Evolutionary conservation across 306 rosid genomes (phyloP).

Genomic region (Fragaria vesca): DNA sequence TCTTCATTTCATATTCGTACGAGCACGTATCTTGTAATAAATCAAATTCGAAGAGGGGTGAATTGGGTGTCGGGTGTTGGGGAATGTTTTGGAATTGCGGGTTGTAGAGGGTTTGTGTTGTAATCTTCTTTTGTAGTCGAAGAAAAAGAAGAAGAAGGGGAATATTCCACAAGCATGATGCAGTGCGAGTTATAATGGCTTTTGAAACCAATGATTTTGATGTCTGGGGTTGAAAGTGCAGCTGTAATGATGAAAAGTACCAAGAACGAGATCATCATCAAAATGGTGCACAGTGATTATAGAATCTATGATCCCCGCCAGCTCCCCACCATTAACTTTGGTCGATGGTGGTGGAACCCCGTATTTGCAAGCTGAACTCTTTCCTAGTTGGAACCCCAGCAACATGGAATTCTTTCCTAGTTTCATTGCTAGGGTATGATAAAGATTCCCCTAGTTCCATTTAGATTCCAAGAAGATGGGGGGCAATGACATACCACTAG

Average conservation of each 20-base stretch:
- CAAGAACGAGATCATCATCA: background rate
- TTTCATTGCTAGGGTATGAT: slow-evolving; percentile 8
- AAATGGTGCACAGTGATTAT: background rate
- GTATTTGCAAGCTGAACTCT: background rate
- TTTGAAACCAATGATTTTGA: background rate
- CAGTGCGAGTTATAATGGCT: background rate
- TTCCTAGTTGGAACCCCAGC: slow-evolving; percentile 15
- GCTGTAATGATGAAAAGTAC: background rate
- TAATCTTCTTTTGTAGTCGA: background rate
- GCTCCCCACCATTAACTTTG: background rate
- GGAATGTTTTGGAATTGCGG: no score
- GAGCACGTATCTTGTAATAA: background rate
- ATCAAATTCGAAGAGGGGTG: background rate
- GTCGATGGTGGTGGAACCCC: slow-evolving; percentile 17
- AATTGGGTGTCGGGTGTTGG: background rate
- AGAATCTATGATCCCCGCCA: slow-evolving; percentile 9
- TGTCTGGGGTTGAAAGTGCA: slow-evolving; percentile 1
- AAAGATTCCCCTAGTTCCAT: slow-evolving; percentile 53
- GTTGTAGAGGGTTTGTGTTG: background rate
- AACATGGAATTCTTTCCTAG: slow-evolving; percentile 8
- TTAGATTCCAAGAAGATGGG: slow-evolving; percentile 61
- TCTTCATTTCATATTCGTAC: background rate
- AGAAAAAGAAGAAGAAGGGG: background rate
- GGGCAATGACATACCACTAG: slow-evolving; percentile 33
- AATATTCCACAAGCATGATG: background rate